Conservation (phyloP, 2,329 filamentous ascomycete species). For the Rugonectria rugulosa region DNA sequence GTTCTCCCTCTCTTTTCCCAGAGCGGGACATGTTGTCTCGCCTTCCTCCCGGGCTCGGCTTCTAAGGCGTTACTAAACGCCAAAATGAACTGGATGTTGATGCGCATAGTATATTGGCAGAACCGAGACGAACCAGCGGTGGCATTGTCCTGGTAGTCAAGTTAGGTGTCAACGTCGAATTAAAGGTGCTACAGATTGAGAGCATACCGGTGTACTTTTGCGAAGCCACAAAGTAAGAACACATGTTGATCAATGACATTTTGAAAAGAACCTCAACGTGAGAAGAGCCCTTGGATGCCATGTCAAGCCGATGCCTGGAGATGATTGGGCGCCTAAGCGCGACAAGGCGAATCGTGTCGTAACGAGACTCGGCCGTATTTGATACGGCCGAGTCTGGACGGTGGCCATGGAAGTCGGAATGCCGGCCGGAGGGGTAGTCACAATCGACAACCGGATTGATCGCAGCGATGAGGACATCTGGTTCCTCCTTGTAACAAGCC, state of each 20-base stretch:
- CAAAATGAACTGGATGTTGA: slow-evolving; percentile 81
- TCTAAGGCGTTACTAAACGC: slow-evolving; percentile 74
- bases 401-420: no score
- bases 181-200: background rate
- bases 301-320: slow-evolving; percentile 75
- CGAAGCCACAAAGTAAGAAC: slow-evolving; percentile 76
- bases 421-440: no score
- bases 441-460: no score
- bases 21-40: no score
- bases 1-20: no score
- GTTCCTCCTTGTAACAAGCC: no score
- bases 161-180: slow-evolving; percentile 13
- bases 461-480: no score
- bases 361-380: no score
- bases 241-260: slow-evolving; percentile 85
- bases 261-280: slow-evolving; percentile 74
- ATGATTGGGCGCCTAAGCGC: no score
- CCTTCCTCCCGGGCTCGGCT: no score
- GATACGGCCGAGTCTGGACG: no score
- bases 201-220: slow-evolving; percentile 45
- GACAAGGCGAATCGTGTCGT: no score
- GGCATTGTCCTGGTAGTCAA: slow-evolving; percentile 55
- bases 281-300: slow-evolving; percentile 73
- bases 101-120: slow-evolving; percentile 72
- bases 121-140: slow-evolving; percentile 54